Evolutionary conservation across 129 eudicot species (phyloP).

Genomic region (Tagetes patula): DNA sequence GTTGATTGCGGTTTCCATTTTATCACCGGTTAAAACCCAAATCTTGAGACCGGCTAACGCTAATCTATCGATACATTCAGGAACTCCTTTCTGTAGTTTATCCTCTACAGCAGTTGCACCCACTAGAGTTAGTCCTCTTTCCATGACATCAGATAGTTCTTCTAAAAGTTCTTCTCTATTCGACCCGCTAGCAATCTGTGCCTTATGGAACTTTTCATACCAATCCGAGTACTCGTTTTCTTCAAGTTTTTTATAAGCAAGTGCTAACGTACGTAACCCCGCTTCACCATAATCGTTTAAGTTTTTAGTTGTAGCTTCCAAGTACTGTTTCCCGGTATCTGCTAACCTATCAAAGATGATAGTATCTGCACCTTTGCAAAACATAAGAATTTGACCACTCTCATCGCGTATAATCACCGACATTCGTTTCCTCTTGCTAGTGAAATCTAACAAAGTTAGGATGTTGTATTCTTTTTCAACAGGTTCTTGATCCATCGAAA

Average conservation of each 20-base stretch:
- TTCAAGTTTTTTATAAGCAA: conserved; percentile 53
- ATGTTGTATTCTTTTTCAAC: conserved; percentile 55
- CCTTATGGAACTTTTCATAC: conserved; percentile 49
- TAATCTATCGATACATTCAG: conserved; percentile 68
- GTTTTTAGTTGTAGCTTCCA: conserved; percentile 51
- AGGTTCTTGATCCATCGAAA: conserved; percentile 34
- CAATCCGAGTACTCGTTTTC: conserved; percentile 46
- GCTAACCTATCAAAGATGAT: conserved; percentile 67
- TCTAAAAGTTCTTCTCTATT: conserved; percentile 62
- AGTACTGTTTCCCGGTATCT: conserved; percentile 48
- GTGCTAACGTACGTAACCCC: conserved; percentile 63
- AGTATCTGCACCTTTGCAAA: conserved; percentile 86
- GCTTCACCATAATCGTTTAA: conserved; percentile 64
- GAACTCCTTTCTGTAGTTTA: conserved; percentile 72
- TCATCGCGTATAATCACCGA: conserved; percentile 62
- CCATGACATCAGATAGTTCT: conserved; percentile 52
- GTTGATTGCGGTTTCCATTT: conserved; percentile 76
- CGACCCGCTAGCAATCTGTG: conserved; percentile 43
- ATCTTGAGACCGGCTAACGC: conserved; percentile 79
- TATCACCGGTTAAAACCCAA: conserved; percentile 79
- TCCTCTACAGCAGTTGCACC: conserved; percentile 87
- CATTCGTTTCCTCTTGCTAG: conserved; percentile 76
- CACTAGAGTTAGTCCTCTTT: conserved; percentile 52
- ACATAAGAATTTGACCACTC: conserved; percentile 47
- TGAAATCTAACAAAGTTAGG: conserved; percentile 63